Percentiles rank a stretch among this genome's conserved stretches.
These are phyloP conservation scores for Phalaenopsis equestris DNA, from an alignment of 106 monocot species.

Conservation along the genomic window DNA sequence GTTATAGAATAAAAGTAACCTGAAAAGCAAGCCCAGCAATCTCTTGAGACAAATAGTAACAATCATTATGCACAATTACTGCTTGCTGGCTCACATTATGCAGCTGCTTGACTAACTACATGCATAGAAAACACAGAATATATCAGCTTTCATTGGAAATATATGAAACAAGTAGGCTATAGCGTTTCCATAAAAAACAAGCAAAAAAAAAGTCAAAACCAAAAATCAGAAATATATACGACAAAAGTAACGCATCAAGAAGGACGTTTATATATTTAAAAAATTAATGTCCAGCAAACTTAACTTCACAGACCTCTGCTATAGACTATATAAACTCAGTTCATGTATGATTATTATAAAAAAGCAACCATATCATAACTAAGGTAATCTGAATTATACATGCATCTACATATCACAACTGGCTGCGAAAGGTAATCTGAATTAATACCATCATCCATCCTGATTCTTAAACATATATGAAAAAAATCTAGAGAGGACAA, in stretches of 20 bases:
- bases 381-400: background rate
- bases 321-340: background rate
- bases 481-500: background rate
- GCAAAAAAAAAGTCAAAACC: background rate
- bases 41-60: constrained; percentile 71
- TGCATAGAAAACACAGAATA: constrained; percentile 15
- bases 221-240: background rate
- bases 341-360: background rate
- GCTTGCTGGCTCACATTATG: constrained; percentile 60
- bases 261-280: background rate
- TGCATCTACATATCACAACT: background rate
- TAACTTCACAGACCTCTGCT: background rate
- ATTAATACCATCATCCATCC: background rate
- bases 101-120: constrained; percentile 73
- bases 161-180: background rate
- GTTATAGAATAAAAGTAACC: constrained; percentile 26
- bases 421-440: background rate
- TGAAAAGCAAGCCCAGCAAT: constrained; percentile 83
- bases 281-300: background rate
- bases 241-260: background rate
- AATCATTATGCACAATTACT: constrained; percentile 71
- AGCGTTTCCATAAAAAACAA: background rate
- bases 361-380: background rate
- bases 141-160: background rate
- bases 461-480: background rate